A percentile compares a stretch with the other conserved stretches of the same genome.
Conservation (phyloP, 2,329 filamentous ascomycete species). For the Aulographum hederae region DNA sequence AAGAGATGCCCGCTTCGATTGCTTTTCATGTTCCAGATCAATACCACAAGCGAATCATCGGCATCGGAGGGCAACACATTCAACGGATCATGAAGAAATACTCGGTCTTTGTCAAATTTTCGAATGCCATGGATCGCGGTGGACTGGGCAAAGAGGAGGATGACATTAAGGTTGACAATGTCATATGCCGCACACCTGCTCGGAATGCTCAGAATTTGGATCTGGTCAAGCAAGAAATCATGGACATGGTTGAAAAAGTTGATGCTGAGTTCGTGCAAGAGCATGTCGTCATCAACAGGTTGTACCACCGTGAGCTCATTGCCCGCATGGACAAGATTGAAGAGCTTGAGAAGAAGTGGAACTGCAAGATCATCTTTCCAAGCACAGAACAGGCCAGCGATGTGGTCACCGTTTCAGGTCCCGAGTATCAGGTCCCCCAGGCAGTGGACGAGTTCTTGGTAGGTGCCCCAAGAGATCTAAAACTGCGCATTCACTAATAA, state of each 20-base stretch:
- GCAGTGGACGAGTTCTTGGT: slow-evolving; percentile 89
- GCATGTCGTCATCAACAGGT: slow-evolving; percentile 78
- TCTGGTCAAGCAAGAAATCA: slow-evolving; percentile 93
- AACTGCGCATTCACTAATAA: slow-evolving; percentile 13
- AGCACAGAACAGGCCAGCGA: slow-evolving; percentile 96
- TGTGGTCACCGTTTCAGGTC: slow-evolving; percentile 84
- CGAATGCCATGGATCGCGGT: slow-evolving; percentile 94
- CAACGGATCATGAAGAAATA: slow-evolving; percentile 99
- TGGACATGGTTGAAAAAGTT: slow-evolving; percentile 97
- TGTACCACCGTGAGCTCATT: slow-evolving; percentile 90
- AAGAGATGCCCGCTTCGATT: slow-evolving; percentile 98
- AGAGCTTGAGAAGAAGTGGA: slow-evolving; percentile 95
- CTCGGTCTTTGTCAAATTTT: slow-evolving; percentile 98
- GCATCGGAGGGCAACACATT: slow-evolving; percentile 94
- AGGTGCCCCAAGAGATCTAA: slow-evolving; percentile 7
- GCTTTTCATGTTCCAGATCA: slow-evolving; percentile 98
- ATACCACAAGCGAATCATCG: slow-evolving; percentile 98
- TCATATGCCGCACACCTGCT: slow-evolving; percentile 92
- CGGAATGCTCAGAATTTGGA: slow-evolving; percentile 94
- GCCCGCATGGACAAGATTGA: slow-evolving; percentile 78
- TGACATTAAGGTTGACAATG: slow-evolving; percentile 96
- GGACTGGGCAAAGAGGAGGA: slow-evolving; percentile 90
- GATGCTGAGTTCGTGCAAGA: slow-evolving; percentile 96
- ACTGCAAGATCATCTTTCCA: slow-evolving; percentile 97
- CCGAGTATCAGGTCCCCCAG: slow-evolving; percentile 94